A percentile compares a stretch with the other conserved stretches of the same genome.
phyloP scores from a whole-genome alignment of 2,329 filamentous ascomycete genomes.

The Venturia pyrina region DNA sequence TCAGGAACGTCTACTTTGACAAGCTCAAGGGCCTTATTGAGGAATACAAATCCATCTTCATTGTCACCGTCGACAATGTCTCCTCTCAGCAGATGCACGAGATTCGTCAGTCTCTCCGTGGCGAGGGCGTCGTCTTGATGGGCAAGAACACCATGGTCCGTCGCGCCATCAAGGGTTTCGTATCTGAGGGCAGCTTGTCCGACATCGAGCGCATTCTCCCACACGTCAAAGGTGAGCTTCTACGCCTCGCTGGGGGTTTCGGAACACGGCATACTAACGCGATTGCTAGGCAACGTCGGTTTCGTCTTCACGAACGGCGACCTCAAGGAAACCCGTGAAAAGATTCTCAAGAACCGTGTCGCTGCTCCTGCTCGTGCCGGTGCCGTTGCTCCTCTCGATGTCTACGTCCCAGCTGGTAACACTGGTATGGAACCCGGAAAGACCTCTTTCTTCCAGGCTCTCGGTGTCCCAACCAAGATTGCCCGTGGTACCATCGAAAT shows the following conservation, averaged over 20 bases:
- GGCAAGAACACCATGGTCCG: slow-evolving; percentile 99
- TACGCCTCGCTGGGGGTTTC: not conserved
- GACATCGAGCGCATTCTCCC: slow-evolving; percentile 98
- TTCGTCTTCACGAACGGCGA: slow-evolving; percentile 99
- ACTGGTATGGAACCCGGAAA: slow-evolving; percentile 99
- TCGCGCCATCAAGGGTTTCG: slow-evolving; percentile 93
- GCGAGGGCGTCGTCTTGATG: slow-evolving; percentile 77
- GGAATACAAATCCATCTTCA: slow-evolving; percentile 96
- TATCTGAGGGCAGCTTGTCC: slow-evolving; percentile 60
- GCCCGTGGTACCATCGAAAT: slow-evolving; percentile 99
- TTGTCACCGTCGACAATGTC: slow-evolving; percentile 82
- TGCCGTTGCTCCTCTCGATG: slow-evolving; percentile 86
- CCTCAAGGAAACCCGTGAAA: slow-evolving; percentile 83
- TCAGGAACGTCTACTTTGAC: slow-evolving; percentile 97
- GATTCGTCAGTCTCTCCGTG: slow-evolving; percentile 86
- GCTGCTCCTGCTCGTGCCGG: slow-evolving; percentile 96
- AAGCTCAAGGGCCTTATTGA: slow-evolving; percentile 98
- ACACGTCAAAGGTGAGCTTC: slow-evolving; percentile 62
- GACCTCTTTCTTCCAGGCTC: slow-evolving; percentile 99
- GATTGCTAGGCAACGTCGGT: slow-evolving; percentile 67
- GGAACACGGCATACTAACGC: slow-evolving; percentile 13
- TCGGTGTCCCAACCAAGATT: slow-evolving; percentile 99
- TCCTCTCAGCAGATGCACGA: slow-evolving; percentile 99
- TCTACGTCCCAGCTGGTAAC: slow-evolving; percentile 95
- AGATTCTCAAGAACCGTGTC: slow-evolving; percentile 94